A percentile compares a stretch with the other conserved stretches of the same genome.
Conservation (phyloP, 1,284 basidiomycete genomes). For the Leccinum griseonigrum region DNA sequence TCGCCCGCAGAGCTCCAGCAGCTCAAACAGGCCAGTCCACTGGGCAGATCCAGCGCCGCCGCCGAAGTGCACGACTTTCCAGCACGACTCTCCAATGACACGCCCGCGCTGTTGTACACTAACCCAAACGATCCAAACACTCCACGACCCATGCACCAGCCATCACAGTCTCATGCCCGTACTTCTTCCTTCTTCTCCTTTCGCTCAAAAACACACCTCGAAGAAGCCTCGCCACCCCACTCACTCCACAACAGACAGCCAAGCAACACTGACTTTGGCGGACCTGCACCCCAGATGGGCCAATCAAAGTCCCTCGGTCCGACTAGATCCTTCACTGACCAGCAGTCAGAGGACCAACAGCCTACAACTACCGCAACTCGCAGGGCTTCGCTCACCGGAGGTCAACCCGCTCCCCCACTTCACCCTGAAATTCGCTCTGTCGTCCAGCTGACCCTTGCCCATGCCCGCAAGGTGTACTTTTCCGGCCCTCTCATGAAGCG, state of each 20-base stretch:
- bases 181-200: constrained; percentile 47
- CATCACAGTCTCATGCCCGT: constrained; percentile 30
- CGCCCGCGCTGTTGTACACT: constrained; percentile 17
- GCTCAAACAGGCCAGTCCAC: constrained; percentile 34
- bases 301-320: constrained; percentile 34
- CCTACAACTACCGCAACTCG: constrained; percentile 14
- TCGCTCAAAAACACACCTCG: constrained; percentile 29
- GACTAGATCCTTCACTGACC: constrained; percentile 21
- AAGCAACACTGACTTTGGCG: constrained; percentile 17
- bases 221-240: neutral
- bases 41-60: constrained; percentile 16
- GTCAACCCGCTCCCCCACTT: constrained; percentile 39
- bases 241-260: constrained; percentile 13
- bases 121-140: constrained; percentile 19
- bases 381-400: constrained; percentile 23
- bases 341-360: constrained; percentile 1
- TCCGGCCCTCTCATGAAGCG: constrained; percentile 75
- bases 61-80: constrained; percentile 33
- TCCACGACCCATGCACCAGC: constrained; percentile 21
- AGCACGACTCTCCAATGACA: constrained; percentile 25
- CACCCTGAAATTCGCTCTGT: constrained; percentile 80
- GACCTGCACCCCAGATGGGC: constrained; percentile 29
- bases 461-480: constrained; percentile 78
- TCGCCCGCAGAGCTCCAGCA: constrained; percentile 49
- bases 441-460: constrained; percentile 63